These are phyloP conservation scores for Barnettozyma salicaria DNA, from an alignment of 805 yeast species.

Conservation along the genomic window DNA sequence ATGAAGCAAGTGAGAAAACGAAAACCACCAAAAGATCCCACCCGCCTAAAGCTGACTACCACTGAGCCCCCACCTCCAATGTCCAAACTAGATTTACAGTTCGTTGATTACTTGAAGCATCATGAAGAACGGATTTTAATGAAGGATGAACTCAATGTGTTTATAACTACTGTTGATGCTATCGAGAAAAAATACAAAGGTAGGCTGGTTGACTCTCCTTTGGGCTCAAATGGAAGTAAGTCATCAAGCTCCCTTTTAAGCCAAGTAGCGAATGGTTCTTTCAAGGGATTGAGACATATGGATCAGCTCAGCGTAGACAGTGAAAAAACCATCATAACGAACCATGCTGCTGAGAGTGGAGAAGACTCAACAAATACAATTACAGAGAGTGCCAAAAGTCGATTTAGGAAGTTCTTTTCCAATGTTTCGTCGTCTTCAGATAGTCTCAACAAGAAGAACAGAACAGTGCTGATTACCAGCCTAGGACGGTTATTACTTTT, in stretches of 20 bases:
- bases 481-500: constrained; percentile 60
- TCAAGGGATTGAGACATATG: constrained; percentile 35
- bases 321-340: constrained; percentile 26
- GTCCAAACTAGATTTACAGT: constrained; percentile 50
- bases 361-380: constrained; percentile 18
- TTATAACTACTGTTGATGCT: constrained; percentile 37
- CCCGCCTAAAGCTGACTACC: too few species aligned
- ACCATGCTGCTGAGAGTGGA: constrained; percentile 12
- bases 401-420: constrained; percentile 23
- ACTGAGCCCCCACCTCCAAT: constrained; percentile 45
- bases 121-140: constrained; percentile 56
- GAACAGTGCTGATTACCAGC: constrained; percentile 53
- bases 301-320: constrained; percentile 26
- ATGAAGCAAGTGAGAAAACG: too few species aligned
- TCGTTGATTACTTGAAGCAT: constrained; percentile 48
- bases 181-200: constrained; percentile 58
- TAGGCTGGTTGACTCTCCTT: constrained; percentile 51
- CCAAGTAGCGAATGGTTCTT: constrained; percentile 41
- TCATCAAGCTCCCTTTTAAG: constrained; percentile 34
- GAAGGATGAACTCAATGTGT: constrained; percentile 47
- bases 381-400: constrained; percentile 14
- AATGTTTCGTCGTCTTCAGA: constrained; percentile 24
- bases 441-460: constrained; percentile 31
- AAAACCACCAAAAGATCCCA: too few species aligned
- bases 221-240: constrained; percentile 36